phyloP scores from a whole-genome alignment of 139 green algal species.

The Chlorella sp. region DNA sequence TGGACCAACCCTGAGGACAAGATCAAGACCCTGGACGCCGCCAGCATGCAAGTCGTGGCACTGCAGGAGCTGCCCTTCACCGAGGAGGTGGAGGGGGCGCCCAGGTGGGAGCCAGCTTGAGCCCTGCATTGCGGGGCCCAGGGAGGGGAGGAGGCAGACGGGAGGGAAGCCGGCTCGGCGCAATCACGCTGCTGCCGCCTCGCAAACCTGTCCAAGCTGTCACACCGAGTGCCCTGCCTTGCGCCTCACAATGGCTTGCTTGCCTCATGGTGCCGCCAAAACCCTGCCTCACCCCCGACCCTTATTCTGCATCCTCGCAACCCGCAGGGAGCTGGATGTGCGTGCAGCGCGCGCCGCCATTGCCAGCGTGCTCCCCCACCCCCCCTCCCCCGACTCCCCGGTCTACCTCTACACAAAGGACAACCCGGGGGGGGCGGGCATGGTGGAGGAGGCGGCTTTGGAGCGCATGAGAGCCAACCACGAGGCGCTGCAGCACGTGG shows the following conservation, averaged over 20 bases:
- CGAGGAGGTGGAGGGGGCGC: not conserved
- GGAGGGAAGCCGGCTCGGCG: not conserved
- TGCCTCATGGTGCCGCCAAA: too few relatives aligned
- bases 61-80: not conserved
- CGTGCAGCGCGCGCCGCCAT: not conserved
- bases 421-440: not conserved
- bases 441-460: not conserved
- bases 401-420: constrained; percentile 14
- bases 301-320: not conserved
- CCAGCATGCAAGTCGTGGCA: not conserved
- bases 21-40: not conserved
- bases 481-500: not conserved
- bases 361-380: not conserved
- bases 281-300: too few relatives aligned
- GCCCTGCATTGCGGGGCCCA: too few relatives aligned
- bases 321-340: not conserved
- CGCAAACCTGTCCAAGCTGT: too few relatives aligned
- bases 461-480: not conserved
- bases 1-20: not conserved
- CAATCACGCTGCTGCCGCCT: too few relatives aligned
- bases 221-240: too few relatives aligned
- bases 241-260: too few relatives aligned
- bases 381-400: not conserved
- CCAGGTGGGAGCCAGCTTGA: not conserved
- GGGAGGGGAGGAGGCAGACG: too few relatives aligned